phyloP scores from a whole-genome alignment of 2,329 filamentous ascomycete genomes.

The Aspergillus quadrilineatus region DNA sequence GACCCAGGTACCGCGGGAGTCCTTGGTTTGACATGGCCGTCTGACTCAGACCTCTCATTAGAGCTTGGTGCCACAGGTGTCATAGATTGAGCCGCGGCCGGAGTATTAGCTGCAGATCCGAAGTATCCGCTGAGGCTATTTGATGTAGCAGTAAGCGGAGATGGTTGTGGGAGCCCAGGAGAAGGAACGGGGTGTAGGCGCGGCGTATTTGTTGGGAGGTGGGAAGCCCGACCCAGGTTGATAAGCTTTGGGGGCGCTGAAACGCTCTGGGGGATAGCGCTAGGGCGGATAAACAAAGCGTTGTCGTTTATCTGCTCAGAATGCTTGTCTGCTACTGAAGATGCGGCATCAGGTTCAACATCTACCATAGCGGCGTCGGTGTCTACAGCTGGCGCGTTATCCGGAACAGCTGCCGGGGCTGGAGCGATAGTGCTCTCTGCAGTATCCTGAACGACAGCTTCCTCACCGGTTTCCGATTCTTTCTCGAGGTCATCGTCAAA shows the following conservation, averaged over 20 bases:
- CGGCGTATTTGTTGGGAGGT: conserved; percentile 36
- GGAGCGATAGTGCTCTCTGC: neutral
- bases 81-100: conserved; percentile 14
- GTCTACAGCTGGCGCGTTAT: neutral
- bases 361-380: neutral
- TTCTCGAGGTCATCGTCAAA: conserved; percentile 25
- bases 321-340: neutral
- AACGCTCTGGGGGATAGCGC: neutral
- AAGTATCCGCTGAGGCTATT: conserved; percentile 34
- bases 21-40: neutral
- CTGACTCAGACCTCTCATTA: too few species aligned
- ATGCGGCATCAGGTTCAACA: conserved; percentile 18
- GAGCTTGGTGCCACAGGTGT: neutral
- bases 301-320: conserved; percentile 7
- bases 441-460: conserved; percentile 7
- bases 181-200: conserved; percentile 41
- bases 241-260: conserved; percentile 4
- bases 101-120: conserved; percentile 17
- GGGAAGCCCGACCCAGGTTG: conserved; percentile 2
- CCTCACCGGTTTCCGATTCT: conserved; percentile 13
- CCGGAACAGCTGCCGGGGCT: neutral
- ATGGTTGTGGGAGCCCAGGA: conserved; percentile 41
- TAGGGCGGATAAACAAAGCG: conserved; percentile 8
- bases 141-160: conserved; percentile 35
- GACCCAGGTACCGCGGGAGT: conserved; percentile 1